These are phyloP conservation scores for Tulasnella sp. DNA, from an alignment of 768 basidiomycete species.

Conservation along the genomic window DNA sequence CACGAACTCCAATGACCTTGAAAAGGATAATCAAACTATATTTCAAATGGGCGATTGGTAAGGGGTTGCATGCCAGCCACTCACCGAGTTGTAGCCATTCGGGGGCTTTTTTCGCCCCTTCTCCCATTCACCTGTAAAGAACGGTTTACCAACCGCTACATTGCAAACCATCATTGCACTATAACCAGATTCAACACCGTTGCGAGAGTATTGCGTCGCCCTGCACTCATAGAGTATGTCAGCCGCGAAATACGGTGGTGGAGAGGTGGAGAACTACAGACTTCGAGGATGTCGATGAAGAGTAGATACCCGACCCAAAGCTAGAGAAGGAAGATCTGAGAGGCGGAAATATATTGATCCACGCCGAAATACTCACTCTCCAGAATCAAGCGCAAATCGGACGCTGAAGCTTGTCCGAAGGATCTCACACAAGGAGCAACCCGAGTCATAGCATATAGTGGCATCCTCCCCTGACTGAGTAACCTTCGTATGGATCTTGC, in stretches of 20 bases:
- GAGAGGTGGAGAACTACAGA: too few species aligned
- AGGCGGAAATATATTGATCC: too few species aligned
- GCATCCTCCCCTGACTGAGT: neutral
- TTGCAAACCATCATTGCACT: neutral
- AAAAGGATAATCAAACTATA: neutral
- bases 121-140: neutral
- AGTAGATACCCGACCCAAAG: neutral
- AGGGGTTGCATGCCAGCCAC: too few species aligned
- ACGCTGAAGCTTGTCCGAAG: neutral
- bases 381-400: neutral
- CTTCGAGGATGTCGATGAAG: neutral
- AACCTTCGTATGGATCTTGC: too few species aligned
- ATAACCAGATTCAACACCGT: neutral
- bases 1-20: slow-evolving; percentile 1
- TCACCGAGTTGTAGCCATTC: neutral
- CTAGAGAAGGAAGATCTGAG: neutral
- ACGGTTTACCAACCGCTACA: neutral
- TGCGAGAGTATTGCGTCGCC: neutral
- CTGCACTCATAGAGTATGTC: too few species aligned
- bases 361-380: neutral
- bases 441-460: neutral
- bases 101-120: neutral
- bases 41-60: too few species aligned
- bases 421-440: neutral
- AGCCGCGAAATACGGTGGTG: too few species aligned